A percentile compares a stretch with the other conserved stretches of the same genome.
Evolutionary conservation across 176 grass and related monocot species (phyloP).

Genomic region (Phoenix roebelenii): DNA sequence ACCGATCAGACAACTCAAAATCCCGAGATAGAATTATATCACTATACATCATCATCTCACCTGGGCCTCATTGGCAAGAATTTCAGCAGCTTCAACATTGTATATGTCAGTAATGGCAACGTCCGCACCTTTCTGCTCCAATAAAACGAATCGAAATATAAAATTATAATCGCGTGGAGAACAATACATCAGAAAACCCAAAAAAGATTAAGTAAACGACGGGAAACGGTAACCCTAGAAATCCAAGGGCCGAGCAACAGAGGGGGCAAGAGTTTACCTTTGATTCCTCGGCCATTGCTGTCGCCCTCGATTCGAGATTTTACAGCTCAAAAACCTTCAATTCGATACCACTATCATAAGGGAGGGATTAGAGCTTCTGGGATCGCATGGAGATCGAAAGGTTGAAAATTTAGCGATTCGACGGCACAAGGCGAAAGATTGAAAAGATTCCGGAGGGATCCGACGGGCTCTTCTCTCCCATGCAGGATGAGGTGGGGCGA

Average conservation of each 20-base stretch:
- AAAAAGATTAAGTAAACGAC: background rate
- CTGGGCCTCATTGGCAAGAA: constrained; percentile 64
- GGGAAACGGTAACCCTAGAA: background rate
- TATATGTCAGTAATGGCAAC: constrained; percentile 32
- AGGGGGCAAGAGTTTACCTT: background rate
- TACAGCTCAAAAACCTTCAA: background rate
- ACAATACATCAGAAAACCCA: too few species aligned
- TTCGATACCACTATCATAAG: too few species aligned
- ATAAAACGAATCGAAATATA: background rate
- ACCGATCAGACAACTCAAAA: background rate
- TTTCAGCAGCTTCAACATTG: constrained; percentile 67
- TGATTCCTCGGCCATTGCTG: background rate
- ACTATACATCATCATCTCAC: constrained; percentile 22
- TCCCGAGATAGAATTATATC: background rate
- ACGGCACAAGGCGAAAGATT: too few species aligned
- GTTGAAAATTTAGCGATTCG: too few species aligned
- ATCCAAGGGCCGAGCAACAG: background rate
- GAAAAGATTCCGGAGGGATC: too few species aligned
- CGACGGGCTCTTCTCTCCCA: too few species aligned
- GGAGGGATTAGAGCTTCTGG: too few species aligned
- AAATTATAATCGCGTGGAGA: background rate
- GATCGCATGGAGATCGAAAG: too few species aligned
- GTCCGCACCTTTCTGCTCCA: constrained; percentile 3
- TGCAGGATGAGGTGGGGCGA: too few species aligned
- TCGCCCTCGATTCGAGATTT: background rate